A percentile compares a stretch with the other conserved stretches of the same genome.
phyloP scores from a whole-genome alignment of 2,329 filamentous ascomycete genomes.

The Periglandula ipomoeae region DNA sequence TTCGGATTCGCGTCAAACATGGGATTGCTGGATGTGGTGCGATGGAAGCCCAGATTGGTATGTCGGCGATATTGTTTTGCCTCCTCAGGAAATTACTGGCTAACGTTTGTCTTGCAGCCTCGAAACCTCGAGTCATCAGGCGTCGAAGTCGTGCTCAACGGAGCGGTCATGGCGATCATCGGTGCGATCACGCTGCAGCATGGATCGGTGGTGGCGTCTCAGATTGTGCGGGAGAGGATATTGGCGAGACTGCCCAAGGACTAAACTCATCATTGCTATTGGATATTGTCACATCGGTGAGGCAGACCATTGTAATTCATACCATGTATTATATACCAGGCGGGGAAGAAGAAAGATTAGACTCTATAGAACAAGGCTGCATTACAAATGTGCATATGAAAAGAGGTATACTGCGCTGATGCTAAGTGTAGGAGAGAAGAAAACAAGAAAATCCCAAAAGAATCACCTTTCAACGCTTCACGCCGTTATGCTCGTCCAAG shows the following conservation, averaged over 20 bases:
- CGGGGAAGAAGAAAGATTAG: conserved; percentile 1
- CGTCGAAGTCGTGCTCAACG: conserved; percentile 62
- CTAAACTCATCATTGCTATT: background rate
- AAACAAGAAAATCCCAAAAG: background rate
- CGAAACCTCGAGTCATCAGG: conserved; percentile 66
- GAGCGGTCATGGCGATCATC: conserved; percentile 75
- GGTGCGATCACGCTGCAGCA: conserved; percentile 85
- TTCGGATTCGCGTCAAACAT: conserved; percentile 58
- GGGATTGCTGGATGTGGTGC: conserved; percentile 63
- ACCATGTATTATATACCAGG: conserved; percentile 16
- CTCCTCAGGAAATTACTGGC: background rate
- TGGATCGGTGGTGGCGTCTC: conserved; percentile 68
- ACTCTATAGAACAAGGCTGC: conserved; percentile 10
- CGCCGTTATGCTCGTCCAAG: too few species aligned
- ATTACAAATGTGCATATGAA: background rate
- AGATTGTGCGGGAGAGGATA: conserved; percentile 68
- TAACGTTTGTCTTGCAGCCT: conserved; percentile 29
- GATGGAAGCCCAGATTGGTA: conserved; percentile 85
- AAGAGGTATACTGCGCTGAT: background rate
- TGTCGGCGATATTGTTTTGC: conserved; percentile 15
- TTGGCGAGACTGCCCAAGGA: conserved; percentile 31
- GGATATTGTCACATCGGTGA: background rate
- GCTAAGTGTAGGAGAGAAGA: background rate
- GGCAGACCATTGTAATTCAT: conserved; percentile 5
- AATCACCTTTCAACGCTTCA: too few species aligned